Conservation (phyloP, 129 eudicot genomes). For the Escallonia herrerae region DNA sequence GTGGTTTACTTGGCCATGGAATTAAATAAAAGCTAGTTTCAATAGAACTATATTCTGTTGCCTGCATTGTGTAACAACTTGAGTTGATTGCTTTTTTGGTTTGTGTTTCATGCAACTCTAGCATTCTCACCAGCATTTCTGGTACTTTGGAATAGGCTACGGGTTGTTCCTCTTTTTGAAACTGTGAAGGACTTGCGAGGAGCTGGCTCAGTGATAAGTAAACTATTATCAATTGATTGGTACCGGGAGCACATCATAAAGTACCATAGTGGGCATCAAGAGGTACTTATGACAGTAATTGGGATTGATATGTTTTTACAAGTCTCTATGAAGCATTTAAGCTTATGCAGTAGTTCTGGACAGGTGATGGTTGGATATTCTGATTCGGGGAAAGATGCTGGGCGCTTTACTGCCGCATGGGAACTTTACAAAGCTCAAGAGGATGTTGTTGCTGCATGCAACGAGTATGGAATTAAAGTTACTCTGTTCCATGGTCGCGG, state of each 20-base stretch:
- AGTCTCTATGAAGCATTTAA: constrained; percentile 1
- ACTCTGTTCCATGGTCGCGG: constrained; percentile 96
- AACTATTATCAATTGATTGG: constrained; percentile 80
- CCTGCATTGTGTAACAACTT: background rate
- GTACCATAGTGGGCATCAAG: constrained; percentile 87
- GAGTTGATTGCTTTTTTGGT: background rate
- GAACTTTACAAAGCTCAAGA: constrained; percentile 97
- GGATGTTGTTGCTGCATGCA: constrained; percentile 91
- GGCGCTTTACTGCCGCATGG: constrained; percentile 98
- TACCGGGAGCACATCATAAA: constrained; percentile 63
- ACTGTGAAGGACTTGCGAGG: constrained; percentile 88
- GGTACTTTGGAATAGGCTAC: constrained; percentile 47
- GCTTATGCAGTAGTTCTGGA: constrained; percentile 6
- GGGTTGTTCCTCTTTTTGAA: constrained; percentile 92
- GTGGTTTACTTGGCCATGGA: background rate
- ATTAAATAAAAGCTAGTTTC: background rate
- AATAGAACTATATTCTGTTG: constrained; percentile 1
- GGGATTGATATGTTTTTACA: background rate
- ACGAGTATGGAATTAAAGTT: constrained; percentile 63
- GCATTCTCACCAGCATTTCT: constrained; percentile 10
- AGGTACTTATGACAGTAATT: constrained; percentile 30
- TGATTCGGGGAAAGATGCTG: constrained; percentile 95
- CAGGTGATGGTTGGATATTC: constrained; percentile 99
- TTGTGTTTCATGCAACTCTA: background rate
- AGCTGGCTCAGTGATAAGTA: constrained; percentile 82